Conservation (phyloP, 345 rosid species). For the Odontarrhena argentea region DNA sequence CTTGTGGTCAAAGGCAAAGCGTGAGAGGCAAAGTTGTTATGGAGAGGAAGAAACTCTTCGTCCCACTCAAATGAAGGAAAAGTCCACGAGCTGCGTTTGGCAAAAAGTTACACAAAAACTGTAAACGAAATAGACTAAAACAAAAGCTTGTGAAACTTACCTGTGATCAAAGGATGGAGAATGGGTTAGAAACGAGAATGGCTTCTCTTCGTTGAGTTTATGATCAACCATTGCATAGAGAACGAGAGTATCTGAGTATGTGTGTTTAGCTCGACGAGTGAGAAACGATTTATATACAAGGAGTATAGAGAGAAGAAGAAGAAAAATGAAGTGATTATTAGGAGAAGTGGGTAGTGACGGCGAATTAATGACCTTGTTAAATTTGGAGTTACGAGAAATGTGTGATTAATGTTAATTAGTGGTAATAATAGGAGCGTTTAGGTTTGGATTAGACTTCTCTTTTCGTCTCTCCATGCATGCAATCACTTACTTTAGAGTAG, state of each 20-base stretch:
- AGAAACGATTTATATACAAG: slow-evolving; percentile 33
- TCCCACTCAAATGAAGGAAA: slow-evolving; percentile 42
- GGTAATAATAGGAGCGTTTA: slow-evolving; percentile 37
- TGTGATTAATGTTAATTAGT: slow-evolving; percentile 43
- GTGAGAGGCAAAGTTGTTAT: slow-evolving; percentile 32
- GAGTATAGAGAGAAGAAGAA: slow-evolving; percentile 9
- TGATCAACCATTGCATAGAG: slow-evolving; percentile 36
- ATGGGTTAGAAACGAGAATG: slow-evolving; percentile 25
- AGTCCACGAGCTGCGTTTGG: slow-evolving; percentile 21
- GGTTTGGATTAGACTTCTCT: slow-evolving; percentile 42
- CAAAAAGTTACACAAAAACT: neutral
- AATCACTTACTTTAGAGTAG: neutral
- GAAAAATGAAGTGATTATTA: slow-evolving; percentile 29
- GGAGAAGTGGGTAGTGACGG: slow-evolving; percentile 41
- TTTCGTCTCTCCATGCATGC: slow-evolving; percentile 37
- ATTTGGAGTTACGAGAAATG: slow-evolving; percentile 42
- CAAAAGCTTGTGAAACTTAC: slow-evolving; percentile 15
- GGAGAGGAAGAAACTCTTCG: slow-evolving; percentile 34
- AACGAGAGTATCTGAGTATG: neutral
- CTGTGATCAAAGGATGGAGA: slow-evolving; percentile 29
- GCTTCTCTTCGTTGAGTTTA: slow-evolving; percentile 17
- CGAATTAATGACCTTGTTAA: slow-evolving; percentile 33
- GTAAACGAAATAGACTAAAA: neutral
- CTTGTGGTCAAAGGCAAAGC: slow-evolving; percentile 40
- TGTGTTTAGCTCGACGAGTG: slow-evolving; percentile 20